Percentiles rank a stretch among this genome's conserved stretches.
These are phyloP conservation scores for Trichophyton schoenleinii DNA, from an alignment of 2,329 filamentous ascomycete genomes.

Conservation along the genomic window DNA sequence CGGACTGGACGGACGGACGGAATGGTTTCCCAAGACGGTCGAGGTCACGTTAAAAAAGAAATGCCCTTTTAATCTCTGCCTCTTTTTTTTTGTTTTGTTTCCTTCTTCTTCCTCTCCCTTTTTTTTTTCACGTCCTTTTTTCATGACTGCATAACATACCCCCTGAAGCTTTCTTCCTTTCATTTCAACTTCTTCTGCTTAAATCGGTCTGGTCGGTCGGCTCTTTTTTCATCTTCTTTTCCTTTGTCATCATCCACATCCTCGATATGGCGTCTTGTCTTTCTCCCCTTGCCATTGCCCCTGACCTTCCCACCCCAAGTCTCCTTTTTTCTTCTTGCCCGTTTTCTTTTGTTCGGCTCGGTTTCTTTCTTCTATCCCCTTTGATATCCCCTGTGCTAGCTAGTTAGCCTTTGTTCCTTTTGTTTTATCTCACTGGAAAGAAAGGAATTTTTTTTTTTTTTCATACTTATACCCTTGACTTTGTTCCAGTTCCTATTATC, in stretches of 20 bases:
- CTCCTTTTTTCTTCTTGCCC: background rate
- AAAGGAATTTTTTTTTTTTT: background rate
- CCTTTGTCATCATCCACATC: background rate
- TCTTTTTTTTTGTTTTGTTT: background rate
- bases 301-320: background rate
- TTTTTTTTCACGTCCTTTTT: background rate
- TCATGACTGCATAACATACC: background rate
- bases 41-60: background rate
- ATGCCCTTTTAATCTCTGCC: background rate
- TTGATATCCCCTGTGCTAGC: background rate
- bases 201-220: background rate
- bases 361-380: background rate
- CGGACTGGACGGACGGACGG: background rate
- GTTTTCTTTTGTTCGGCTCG: background rate
- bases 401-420: background rate
- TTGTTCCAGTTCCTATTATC: background rate
- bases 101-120: slow-evolving; percentile 5
- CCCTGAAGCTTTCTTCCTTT: background rate
- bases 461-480: background rate
- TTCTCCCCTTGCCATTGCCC: background rate
- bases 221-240: background rate
- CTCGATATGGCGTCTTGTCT: too few relatives aligned
- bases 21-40: background rate
- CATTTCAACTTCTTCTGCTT: background rate
- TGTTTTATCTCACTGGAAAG: background rate